A percentile compares a stretch with the other conserved stretches of the same genome.
Conservation (phyloP, 106 monocot species). For the Chionographis japonica region DNA sequence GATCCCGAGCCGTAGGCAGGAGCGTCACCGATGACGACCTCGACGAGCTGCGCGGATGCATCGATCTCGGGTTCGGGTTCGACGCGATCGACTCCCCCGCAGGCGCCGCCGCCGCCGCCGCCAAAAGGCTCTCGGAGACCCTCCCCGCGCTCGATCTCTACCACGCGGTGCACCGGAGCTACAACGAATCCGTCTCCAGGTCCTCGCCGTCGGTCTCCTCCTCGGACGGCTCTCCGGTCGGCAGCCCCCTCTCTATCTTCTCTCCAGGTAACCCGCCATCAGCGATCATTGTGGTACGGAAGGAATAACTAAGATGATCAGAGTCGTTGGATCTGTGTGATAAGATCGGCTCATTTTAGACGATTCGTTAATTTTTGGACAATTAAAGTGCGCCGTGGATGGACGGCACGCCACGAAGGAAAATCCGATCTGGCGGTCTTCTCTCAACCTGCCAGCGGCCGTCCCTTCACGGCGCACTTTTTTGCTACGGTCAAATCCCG, state of each 20-base stretch:
- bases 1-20: constrained; percentile 21
- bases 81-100: constrained; percentile 11
- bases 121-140: constrained; percentile 30
- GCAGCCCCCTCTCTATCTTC: constrained; percentile 33
- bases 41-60: constrained; percentile 76
- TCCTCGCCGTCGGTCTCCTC: constrained; percentile 13
- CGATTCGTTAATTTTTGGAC: too few relatives aligned
- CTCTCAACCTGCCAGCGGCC: too few relatives aligned
- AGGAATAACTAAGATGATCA: too few relatives aligned
- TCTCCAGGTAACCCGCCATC: constrained; percentile 28
- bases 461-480: too few relatives aligned
- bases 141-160: constrained; percentile 57
- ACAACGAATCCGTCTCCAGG: background rate
- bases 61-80: constrained; percentile 75
- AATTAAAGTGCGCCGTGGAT: too few relatives aligned
- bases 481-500: too few relatives aligned
- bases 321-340: too few relatives aligned
- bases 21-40: constrained; percentile 85
- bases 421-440: too few relatives aligned
- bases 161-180: constrained; percentile 34
- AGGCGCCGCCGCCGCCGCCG: constrained; percentile 9
- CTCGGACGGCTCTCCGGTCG: constrained; percentile 8
- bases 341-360: too few relatives aligned
- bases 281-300: too few relatives aligned
- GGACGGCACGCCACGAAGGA: too few relatives aligned